phyloP scores from a whole-genome alignment of 1,284 basidiomycete genomes.

The Ceratobasidium sp. region DNA sequence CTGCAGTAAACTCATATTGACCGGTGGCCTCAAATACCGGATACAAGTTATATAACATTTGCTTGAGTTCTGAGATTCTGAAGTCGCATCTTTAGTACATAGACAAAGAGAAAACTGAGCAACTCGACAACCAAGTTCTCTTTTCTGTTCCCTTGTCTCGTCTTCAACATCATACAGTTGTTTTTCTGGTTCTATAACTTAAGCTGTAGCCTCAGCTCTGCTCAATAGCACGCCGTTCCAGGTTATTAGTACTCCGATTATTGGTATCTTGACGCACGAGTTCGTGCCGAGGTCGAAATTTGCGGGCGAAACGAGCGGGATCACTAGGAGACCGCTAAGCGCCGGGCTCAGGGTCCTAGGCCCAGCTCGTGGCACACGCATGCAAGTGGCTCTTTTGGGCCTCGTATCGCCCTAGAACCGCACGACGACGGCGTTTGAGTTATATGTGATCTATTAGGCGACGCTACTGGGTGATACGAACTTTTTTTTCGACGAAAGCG shows the following conservation, averaged over 20 bases:
- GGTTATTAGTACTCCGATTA: neutral
- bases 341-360: no score
- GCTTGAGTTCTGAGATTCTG: neutral
- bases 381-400: no score
- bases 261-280: neutral
- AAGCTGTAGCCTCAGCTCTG: neutral
- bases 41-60: no score
- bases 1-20: neutral
- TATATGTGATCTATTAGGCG: no score
- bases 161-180: neutral
- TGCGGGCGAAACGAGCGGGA: no score
- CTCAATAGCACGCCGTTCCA: slow-evolving; percentile 2
- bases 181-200: neutral
- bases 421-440: no score
- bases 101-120: neutral
- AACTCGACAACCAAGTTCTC: neutral
- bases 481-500: no score
- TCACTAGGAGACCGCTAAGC: no score
- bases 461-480: no score
- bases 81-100: slow-evolving; percentile 11
- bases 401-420: no score
- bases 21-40: neutral
- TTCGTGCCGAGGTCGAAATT: neutral
- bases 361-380: no score
- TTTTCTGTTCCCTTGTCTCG: neutral